Conservation (phyloP, 805 yeast species). For the Barnettozyma siamensis region DNA sequence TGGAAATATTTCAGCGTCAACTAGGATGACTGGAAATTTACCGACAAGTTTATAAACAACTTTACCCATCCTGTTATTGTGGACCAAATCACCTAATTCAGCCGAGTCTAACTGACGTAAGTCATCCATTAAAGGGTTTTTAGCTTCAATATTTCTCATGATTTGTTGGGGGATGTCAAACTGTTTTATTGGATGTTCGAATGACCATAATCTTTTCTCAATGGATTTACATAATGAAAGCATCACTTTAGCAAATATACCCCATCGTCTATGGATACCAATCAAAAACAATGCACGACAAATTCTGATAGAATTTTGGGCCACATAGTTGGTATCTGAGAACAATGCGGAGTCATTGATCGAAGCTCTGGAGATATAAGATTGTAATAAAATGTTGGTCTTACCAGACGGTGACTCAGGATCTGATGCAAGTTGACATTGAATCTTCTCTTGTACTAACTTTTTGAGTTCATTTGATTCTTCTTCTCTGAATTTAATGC, state of each 20-base stretch:
- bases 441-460: conserved; percentile 52
- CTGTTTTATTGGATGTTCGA: conserved; percentile 84
- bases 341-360: conserved; percentile 75
- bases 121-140: conserved; percentile 62
- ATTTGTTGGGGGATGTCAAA: conserved; percentile 73
- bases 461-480: conserved; percentile 69
- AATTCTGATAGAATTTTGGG: conserved; percentile 92
- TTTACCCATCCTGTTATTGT: conserved; percentile 69
- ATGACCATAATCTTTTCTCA: conserved; percentile 82
- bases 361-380: conserved; percentile 71
- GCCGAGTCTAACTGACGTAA: conserved; percentile 65
- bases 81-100: conserved; percentile 88
- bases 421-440: conserved; percentile 80
- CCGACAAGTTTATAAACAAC: conserved; percentile 54
- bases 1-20: conserved; percentile 83
- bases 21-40: conserved; percentile 67
- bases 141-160: conserved; percentile 52
- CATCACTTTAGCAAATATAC: conserved; percentile 66
- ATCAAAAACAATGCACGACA: conserved; percentile 85
- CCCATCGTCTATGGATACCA: conserved; percentile 91
- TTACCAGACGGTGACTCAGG: conserved; percentile 76
- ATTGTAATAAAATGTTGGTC: conserved; percentile 80
- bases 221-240: conserved; percentile 81
- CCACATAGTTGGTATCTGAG: conserved; percentile 89
- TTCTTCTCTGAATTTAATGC: conserved; percentile 82